These are phyloP conservation scores for Pseudofabraea citricarpa DNA, from an alignment of 2,329 filamentous ascomycete species.

Conservation along the genomic window DNA sequence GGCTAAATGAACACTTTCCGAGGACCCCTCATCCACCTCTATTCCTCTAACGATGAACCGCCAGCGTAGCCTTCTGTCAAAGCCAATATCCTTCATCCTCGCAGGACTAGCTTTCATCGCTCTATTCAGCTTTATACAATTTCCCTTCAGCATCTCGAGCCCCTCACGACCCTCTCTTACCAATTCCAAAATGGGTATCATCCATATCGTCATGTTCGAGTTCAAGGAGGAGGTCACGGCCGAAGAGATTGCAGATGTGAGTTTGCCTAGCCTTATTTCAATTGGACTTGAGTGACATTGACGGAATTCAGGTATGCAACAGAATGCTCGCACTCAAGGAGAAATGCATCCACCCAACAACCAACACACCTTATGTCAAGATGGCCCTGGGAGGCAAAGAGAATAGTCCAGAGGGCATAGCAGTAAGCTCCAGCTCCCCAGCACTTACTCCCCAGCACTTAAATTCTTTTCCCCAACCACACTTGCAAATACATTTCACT, in stretches of 20 bases:
- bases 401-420: slow-evolving; percentile 29
- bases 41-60: too few species aligned
- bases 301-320: slow-evolving; percentile 32
- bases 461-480: too few species aligned
- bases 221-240: slow-evolving; percentile 48
- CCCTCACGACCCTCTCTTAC: not conserved
- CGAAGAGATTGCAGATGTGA: slow-evolving; percentile 49
- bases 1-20: too few species aligned
- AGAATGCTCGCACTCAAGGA: not conserved
- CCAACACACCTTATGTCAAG: not conserved
- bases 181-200: slow-evolving; percentile 46
- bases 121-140: slow-evolving; percentile 3
- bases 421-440: slow-evolving; percentile 39
- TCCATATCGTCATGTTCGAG: slow-evolving; percentile 63
- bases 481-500: too few species aligned
- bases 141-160: not conserved
- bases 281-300: slow-evolving; percentile 1
- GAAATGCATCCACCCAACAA: not conserved
- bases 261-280: slow-evolving; percentile 16
- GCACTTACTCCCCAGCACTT: too few species aligned
- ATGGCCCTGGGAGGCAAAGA: not conserved
- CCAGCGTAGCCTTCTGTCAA: not conserved
- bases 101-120: not conserved
- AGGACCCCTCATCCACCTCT: too few species aligned
- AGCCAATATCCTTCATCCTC: slow-evolving; percentile 1